Base-by-base conservation (phyloP, 2,329 filamentous ascomycete species). In the Triangularia setosa region DNA sequence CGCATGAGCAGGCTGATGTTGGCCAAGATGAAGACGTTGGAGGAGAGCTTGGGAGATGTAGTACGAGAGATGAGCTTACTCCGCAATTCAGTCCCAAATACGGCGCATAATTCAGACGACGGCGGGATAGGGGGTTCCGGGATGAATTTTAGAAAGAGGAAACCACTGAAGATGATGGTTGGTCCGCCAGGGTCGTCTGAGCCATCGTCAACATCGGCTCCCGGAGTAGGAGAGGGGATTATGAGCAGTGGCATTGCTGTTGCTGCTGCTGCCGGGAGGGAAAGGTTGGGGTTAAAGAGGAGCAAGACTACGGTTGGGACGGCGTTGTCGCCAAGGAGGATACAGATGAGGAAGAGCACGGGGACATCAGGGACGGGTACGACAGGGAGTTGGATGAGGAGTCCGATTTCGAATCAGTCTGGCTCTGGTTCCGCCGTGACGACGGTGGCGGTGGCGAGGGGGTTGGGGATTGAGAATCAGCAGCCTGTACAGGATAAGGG, bases 41-140 rank as follows among this genome's bases (percentile, higher is more conserved):
- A 98, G 75, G 92, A 96, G 76, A 90, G 93, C 14, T 94, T 98
- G 75, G 85, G 90, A 2, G 92, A 97, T 65, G 89, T 96, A n/a
- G 85, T 93, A 63, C 87, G 86, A 67, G 92, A 95, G 75, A 89
- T 96, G 75, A 87, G 90, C 67, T 86, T 87, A 67, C 78, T 85
- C 74, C 85, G 69, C 56, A 73, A 76, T 56, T 79, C 76, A 44
- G 76, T 76, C 33, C 78, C 80, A 2, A 78, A 80, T 2, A 83
- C 83, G 6, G 78, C 80, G 27, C 79, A 81, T 60, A 85, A 84
- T 68, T 86, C 84, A 8, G 83, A 67, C 4, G 67, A 66, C 18
- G 55, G 52, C 11, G 33, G 21, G 5, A 1, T 35, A 52, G 5
- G 44, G 12, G 12, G 56, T 40, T 48, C 40, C 2, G n/a, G 25